Percentiles rank a stretch among this genome's conserved stretches.
These are phyloP conservation scores for Wickerhamiella brachini DNA, from an alignment of 805 yeast species.

Conservation along the genomic window DNA sequence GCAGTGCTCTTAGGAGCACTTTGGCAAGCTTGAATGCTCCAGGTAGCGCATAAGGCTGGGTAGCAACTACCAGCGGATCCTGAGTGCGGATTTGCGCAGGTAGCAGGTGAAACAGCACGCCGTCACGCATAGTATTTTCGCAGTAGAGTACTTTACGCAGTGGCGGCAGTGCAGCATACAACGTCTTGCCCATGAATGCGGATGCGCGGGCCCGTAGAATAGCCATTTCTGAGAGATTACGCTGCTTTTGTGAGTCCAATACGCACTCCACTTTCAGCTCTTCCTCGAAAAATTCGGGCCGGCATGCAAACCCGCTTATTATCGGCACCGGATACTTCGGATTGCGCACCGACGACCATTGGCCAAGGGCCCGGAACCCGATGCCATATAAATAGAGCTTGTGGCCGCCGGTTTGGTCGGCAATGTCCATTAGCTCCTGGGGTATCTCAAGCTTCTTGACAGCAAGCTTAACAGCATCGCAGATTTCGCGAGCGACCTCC, in stretches of 20 bases:
- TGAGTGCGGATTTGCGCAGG: slow-evolving; percentile 44
- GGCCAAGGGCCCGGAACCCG: slow-evolving; percentile 56
- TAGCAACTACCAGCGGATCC: slow-evolving; percentile 57
- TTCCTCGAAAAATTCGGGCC: neutral
- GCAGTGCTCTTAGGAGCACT: slow-evolving; percentile 43
- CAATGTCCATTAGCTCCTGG: slow-evolving; percentile 34
- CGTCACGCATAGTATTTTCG: slow-evolving; percentile 72
- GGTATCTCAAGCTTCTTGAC: slow-evolving; percentile 41
- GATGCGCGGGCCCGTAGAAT: neutral
- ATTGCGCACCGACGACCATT: slow-evolving; percentile 18
- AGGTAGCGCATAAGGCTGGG: slow-evolving; percentile 59
- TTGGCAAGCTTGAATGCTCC: slow-evolving; percentile 43
- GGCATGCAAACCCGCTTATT: slow-evolving; percentile 43
- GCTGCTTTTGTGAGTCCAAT: neutral
- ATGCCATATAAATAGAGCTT: slow-evolving; percentile 60
- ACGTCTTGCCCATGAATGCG: neutral
- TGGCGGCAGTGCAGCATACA: slow-evolving; percentile 38
- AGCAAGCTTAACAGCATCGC: slow-evolving; percentile 36
- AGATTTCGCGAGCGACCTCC: slow-evolving; percentile 38
- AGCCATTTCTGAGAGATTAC: neutral
- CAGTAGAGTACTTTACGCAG: slow-evolving; percentile 52
- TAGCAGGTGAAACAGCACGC: slow-evolving; percentile 49
- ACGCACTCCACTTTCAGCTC: neutral
- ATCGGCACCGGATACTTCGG: slow-evolving; percentile 50
- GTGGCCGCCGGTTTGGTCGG: slow-evolving; percentile 44